phyloP scores from a whole-genome alignment of 2,329 filamentous ascomycete genomes.

The Lomentospora prolificans region DNA sequence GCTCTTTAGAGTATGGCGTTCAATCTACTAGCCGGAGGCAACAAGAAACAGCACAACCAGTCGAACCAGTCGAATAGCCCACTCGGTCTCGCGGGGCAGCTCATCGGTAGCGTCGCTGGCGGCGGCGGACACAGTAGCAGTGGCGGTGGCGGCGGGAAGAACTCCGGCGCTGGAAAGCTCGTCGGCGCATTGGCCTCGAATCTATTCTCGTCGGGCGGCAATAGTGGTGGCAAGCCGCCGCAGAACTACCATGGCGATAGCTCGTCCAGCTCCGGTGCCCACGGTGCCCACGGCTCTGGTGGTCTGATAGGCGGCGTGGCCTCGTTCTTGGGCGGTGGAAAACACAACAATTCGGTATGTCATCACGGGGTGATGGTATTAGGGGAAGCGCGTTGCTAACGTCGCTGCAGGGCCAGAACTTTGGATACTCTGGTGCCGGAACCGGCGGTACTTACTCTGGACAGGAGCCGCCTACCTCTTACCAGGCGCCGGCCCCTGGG shows the following conservation, averaged over 20 bases:
- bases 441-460: slow-evolving; percentile 50
- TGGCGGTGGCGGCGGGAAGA: slow-evolving; percentile 24
- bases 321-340: slow-evolving; percentile 40
- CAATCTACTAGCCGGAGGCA: slow-evolving; percentile 45
- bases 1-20: slow-evolving; percentile 44
- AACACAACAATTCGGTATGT: slow-evolving; percentile 27
- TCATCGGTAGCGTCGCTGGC: slow-evolving; percentile 35
- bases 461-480: slow-evolving; percentile 51
- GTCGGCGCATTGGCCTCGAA: slow-evolving; percentile 47
- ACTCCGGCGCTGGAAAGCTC: slow-evolving; percentile 40
- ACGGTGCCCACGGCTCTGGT: slow-evolving; percentile 40
- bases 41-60: slow-evolving; percentile 26
- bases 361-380: not conserved
- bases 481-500: slow-evolving; percentile 30
- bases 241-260: slow-evolving; percentile 40
- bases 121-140: slow-evolving; percentile 20
- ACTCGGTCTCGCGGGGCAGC: slow-evolving; percentile 36
- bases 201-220: slow-evolving; percentile 36
- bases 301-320: slow-evolving; percentile 45
- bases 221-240: slow-evolving; percentile 13
- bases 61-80: slow-evolving; percentile 29
- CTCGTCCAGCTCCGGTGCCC: slow-evolving; percentile 22
- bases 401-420: slow-evolving; percentile 40
- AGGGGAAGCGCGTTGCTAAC: not conserved
- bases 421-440: slow-evolving; percentile 51